These are phyloP conservation scores for Aphanomyces euteiches DNA, from an alignment of 352 stramenopile genomes.

Conservation along the genomic window DNA sequence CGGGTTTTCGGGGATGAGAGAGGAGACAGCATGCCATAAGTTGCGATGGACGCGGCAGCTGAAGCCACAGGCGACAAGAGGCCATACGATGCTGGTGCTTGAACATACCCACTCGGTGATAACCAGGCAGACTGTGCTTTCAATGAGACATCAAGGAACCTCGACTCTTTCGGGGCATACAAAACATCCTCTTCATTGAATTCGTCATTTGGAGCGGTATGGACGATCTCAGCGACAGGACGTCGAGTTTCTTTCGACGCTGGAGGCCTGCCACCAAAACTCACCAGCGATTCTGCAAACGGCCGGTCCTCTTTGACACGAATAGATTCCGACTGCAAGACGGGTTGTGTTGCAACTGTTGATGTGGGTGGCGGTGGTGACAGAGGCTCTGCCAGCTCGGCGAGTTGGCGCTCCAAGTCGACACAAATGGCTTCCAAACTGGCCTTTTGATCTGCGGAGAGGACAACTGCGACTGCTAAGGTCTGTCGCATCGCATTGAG, in stretches of 20 bases:
- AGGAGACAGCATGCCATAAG: not conserved
- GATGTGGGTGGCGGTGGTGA: not conserved
- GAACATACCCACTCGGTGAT: not conserved
- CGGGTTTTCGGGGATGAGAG: not conserved
- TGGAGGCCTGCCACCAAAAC: too few relatives aligned
- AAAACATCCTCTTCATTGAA: not conserved
- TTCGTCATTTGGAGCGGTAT: not conserved
- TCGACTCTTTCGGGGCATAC: not conserved
- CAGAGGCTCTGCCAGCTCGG: not conserved
- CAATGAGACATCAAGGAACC: not conserved
- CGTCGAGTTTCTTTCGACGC: not conserved
- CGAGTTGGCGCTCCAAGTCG: constrained; percentile 11
- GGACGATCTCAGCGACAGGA: not conserved
- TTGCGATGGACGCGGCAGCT: not conserved
- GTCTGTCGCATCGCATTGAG: constrained; percentile 1
- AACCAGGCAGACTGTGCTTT: not conserved
- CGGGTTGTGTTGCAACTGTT: not conserved
- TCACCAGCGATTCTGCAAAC: too few relatives aligned
- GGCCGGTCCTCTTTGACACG: too few relatives aligned
- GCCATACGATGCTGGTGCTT: not conserved
- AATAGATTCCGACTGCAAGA: not conserved
- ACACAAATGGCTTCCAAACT: not conserved
- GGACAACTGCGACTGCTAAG: not conserved
- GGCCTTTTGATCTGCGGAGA: not conserved
- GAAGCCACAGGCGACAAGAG: constrained; percentile 7